Percentiles rank a stretch among this genome's conserved stretches.
Conservation (phyloP, 23 red algal species). For the Gracilaria vermiculophylla region DNA sequence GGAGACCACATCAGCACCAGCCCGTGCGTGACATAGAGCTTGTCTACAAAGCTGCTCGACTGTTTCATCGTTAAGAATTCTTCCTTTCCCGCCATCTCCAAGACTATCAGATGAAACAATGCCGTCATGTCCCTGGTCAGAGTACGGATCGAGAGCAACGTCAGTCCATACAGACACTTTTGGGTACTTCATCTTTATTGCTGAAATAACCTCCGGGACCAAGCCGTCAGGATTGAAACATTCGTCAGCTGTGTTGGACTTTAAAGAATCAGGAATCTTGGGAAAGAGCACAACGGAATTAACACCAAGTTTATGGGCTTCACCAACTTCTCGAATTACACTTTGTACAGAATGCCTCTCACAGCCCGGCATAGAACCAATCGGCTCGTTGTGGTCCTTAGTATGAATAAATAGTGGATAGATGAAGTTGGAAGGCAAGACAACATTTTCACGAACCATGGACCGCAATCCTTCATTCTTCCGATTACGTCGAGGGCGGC, state of each 20-base stretch:
- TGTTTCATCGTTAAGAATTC: constrained; percentile 96
- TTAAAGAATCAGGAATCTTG: constrained; percentile 86
- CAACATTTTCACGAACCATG: constrained; percentile 83
- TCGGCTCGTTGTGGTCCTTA: constrained; percentile 74
- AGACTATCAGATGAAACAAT: constrained; percentile 75
- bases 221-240: constrained; percentile 94
- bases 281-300: constrained; percentile 92
- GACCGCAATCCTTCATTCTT: constrained; percentile 80
- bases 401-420: constrained; percentile 98
- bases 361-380: constrained; percentile 91
- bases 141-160: constrained; percentile 96
- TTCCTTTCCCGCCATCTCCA: constrained; percentile 79
- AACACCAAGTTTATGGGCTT: constrained; percentile 69
- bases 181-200: constrained; percentile 80
- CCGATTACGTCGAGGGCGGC: constrained; percentile 85
- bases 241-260: constrained; percentile 90
- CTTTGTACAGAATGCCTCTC: constrained; percentile 60
- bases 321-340: constrained; percentile 72
- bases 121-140: constrained; percentile 96
- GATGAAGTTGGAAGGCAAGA: constrained; percentile 87
- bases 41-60: constrained; percentile 96
- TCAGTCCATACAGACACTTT: constrained; percentile 95
- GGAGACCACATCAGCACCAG: constrained; percentile 94
- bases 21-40: constrained; percentile 90
- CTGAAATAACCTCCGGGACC: constrained; percentile 55